Conservation (phyloP, 768 basidiomycete genomes). For the Auricularia cornea region DNA sequence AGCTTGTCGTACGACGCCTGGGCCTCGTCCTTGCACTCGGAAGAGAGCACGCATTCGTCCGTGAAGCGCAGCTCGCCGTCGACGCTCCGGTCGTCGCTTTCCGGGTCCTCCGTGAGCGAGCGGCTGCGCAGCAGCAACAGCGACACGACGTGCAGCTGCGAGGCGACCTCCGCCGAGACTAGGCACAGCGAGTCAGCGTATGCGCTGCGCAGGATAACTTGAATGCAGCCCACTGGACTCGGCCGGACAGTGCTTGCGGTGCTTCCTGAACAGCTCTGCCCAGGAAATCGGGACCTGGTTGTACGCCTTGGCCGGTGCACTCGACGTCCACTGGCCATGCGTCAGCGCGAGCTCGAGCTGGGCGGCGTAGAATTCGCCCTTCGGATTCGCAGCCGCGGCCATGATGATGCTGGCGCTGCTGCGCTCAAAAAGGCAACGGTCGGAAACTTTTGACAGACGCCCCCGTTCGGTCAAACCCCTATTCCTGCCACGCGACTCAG, state of each 20-base stretch:
- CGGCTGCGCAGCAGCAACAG: constrained; percentile 31
- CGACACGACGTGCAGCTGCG: constrained; percentile 56
- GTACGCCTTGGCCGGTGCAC: constrained; percentile 50
- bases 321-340: constrained; percentile 63
- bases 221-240: constrained; percentile 46
- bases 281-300: constrained; percentile 52
- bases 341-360: constrained; percentile 66
- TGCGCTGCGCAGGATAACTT: background rate
- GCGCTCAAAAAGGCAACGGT: too few relatives aligned
- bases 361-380: constrained; percentile 71
- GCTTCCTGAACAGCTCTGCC: constrained; percentile 76
- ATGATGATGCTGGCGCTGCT: background rate
- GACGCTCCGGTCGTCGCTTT: constrained; percentile 36
- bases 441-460: too few relatives aligned
- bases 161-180: constrained; percentile 45
- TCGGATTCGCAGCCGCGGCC: constrained; percentile 23
- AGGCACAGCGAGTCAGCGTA: background rate
- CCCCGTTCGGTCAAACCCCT: too few relatives aligned
- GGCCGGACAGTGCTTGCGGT: constrained; percentile 66
- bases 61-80: constrained; percentile 38
- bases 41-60: constrained; percentile 48
- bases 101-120: constrained; percentile 26
- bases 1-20: constrained; percentile 43
- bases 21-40: constrained; percentile 53
- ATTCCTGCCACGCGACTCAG: too few relatives aligned